Conservation (phyloP, 345 rosid species). For the Sisymbrium altissimum region DNA sequence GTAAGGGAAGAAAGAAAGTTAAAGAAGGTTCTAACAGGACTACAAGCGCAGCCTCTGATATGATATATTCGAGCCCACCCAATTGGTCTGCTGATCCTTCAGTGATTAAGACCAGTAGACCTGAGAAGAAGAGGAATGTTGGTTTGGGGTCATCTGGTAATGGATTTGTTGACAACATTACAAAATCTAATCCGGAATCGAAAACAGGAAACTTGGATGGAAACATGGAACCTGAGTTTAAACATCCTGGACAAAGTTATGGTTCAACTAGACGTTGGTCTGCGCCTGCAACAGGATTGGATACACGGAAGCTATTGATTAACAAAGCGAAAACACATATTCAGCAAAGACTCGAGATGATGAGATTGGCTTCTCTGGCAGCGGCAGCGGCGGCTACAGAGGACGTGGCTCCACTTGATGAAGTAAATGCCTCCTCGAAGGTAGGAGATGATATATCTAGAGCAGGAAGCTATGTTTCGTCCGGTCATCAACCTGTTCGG, state of each 20-base stretch:
- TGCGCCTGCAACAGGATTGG: conserved; percentile 54
- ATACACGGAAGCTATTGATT: conserved; percentile 75
- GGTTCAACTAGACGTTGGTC: conserved; percentile 50
- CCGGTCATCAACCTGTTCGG: conserved; percentile 29
- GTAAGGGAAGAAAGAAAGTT: conserved; percentile 42
- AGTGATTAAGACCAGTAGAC: conserved; percentile 41
- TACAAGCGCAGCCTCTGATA: conserved; percentile 28
- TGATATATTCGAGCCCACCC: conserved; percentile 30
- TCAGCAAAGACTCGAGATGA: conserved; percentile 57
- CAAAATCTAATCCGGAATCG: conserved; percentile 44
- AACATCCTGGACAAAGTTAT: conserved; percentile 48
- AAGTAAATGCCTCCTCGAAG: conserved; percentile 32
- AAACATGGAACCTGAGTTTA: conserved; percentile 44
- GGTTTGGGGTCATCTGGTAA: conserved; percentile 44
- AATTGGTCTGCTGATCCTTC: conserved; percentile 38
- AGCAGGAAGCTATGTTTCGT: conserved; percentile 11
- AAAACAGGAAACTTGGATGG: conserved; percentile 37
- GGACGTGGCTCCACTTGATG: conserved; percentile 23
- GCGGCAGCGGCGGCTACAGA: conserved; percentile 32
- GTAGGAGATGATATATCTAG: conserved; percentile 25
- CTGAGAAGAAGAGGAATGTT: conserved; percentile 82
- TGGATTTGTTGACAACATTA: conserved; percentile 51
- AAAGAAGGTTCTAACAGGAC: conserved; percentile 48
- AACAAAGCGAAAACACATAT: conserved; percentile 71
- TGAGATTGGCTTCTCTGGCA: conserved; percentile 53